A percentile compares a stretch with the other conserved stretches of the same genome.
Conservation (phyloP, 2,329 filamentous ascomycete species). For the Talaromyces pinophilus region DNA sequence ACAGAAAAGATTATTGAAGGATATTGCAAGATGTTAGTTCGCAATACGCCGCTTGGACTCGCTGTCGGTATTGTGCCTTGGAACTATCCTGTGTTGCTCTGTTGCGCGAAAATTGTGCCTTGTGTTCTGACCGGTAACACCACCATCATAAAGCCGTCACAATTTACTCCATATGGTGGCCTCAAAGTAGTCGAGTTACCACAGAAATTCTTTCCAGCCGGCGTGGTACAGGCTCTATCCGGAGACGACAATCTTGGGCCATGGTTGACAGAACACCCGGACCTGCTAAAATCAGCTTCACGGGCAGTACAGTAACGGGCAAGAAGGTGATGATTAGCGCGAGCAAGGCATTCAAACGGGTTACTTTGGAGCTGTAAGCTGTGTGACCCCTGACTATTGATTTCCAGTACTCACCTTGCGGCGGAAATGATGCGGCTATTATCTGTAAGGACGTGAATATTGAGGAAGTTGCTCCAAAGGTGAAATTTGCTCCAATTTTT, state of each 20-base stretch:
- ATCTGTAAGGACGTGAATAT: neutral
- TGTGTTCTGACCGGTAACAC: neutral
- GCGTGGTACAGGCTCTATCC: neutral
- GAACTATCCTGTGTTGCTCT: neutral
- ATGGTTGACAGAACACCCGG: no score
- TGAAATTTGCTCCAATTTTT: no score
- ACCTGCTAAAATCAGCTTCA: neutral
- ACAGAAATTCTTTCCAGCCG: neutral
- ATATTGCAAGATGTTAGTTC: neutral
- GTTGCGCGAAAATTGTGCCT: neutral
- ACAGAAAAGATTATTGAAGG: neutral
- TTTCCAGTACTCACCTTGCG: neutral
- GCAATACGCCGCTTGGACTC: neutral
- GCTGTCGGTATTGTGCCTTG: neutral
- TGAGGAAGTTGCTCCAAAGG: neutral
- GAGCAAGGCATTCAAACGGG: neutral
- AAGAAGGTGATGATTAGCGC: neutral
- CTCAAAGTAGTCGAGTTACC: neutral
- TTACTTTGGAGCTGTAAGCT: neutral
- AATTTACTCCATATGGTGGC: neutral
- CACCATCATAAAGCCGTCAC: neutral
- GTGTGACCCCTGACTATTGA: neutral
- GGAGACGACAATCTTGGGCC: no score
- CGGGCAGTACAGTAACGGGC: neutral
- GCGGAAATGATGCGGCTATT: neutral